Conservation (phyloP, 2,329 filamentous ascomycete species). For the Karstenula rhodostoma region DNA sequence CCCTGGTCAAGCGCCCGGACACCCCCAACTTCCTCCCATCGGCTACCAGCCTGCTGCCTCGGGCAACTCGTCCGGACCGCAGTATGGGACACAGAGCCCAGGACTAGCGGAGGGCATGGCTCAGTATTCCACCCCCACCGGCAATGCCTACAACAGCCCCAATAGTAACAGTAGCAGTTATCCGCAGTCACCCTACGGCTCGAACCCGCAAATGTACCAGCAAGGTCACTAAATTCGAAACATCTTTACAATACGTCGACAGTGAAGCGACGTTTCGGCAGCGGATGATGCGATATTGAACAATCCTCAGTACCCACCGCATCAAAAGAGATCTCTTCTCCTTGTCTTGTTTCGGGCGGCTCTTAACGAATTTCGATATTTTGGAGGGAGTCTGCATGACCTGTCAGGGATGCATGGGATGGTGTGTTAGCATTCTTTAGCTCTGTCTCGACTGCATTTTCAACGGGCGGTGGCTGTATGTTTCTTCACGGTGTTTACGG, state of each 20-base stretch:
- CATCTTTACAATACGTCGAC: constrained; percentile 12
- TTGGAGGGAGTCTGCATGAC: constrained; percentile 34
- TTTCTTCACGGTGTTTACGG: constrained; percentile 44
- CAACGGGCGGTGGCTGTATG: constrained; percentile 50
- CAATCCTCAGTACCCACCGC: constrained; percentile 32
- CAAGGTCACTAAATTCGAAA: constrained; percentile 47
- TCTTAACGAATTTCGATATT: constrained; percentile 36
- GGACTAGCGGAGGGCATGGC: constrained; percentile 59
- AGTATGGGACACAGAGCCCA: constrained; percentile 56
- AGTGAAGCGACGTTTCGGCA: constrained; percentile 28
- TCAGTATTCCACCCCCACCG: constrained; percentile 56
- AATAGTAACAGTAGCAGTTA: constrained; percentile 57
- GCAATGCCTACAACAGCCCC: constrained; percentile 54
- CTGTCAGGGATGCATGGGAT: constrained; percentile 32
- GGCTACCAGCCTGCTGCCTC: constrained; percentile 59
- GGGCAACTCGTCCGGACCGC: constrained; percentile 52
- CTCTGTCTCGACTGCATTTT: constrained; percentile 48
- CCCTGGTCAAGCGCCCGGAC: constrained; percentile 55
- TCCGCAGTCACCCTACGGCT: constrained; percentile 60
- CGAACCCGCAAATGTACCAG: constrained; percentile 58
- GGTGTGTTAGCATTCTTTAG: constrained; percentile 37
- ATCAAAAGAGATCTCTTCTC: constrained; percentile 22
- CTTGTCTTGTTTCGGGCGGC: constrained; percentile 23
- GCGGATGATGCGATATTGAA: constrained; percentile 34
- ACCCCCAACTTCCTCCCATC: constrained; percentile 60